Percentiles rank a stretch among this genome's conserved stretches.
Evolutionary conservation across 306 rosid genomes (phyloP).

Genomic region (Cotoneaster glaucophyllus): DNA sequence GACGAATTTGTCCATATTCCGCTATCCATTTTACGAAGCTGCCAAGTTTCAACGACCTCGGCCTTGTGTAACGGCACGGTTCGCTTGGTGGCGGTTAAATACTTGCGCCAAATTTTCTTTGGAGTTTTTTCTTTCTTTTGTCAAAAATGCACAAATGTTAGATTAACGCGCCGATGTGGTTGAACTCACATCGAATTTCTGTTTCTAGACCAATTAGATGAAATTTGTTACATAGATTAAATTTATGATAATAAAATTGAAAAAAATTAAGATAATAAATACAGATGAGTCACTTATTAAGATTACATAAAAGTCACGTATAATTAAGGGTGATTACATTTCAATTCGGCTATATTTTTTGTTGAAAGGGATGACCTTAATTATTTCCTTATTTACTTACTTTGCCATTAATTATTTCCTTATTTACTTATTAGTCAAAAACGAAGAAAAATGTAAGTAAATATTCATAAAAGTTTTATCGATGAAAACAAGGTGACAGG

Average conservation of each 20-base stretch:
- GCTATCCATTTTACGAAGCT: background rate
- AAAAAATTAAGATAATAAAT: no score
- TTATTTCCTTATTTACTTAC: background rate
- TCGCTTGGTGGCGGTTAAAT: background rate
- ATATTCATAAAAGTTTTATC: background rate
- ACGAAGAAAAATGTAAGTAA: background rate
- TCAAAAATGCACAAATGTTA: no score
- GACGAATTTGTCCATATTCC: constrained; percentile 19
- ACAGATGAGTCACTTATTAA: accelerated
- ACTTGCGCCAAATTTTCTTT: background rate
- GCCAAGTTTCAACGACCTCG: background rate
- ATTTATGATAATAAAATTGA: no score
- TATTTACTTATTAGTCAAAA: background rate
- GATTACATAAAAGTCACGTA: no score
- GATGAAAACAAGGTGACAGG: constrained; percentile 5
- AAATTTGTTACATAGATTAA: no score
- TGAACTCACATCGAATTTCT: no score
- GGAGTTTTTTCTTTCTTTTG: no score
- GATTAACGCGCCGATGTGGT: no score
- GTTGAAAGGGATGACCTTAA: no score
- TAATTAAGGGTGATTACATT: no score
- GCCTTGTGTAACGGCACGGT: background rate
- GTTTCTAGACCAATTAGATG: no score
- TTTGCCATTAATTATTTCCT: background rate
- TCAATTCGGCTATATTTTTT: no score